Base-by-base conservation (phyloP, 2,329 filamentous ascomycete genomes). In the Colletotrichum limetticola region DNA sequence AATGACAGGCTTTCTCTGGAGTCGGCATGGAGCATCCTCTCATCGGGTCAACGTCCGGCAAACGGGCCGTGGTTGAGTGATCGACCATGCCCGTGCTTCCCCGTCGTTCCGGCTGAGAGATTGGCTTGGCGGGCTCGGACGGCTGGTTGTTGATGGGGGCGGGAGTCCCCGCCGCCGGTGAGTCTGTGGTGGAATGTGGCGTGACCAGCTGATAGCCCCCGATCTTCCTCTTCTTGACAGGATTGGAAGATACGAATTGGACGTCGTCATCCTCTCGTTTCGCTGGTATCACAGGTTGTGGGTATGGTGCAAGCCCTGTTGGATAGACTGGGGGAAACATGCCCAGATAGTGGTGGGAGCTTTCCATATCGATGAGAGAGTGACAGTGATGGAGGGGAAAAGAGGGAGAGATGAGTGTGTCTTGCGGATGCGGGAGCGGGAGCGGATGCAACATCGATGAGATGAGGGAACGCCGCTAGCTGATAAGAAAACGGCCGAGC, bases 211-310 rank as follows among this genome's bases (percentile, higher is more conserved):
- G 60, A 32, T 24, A 5, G 6, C 37, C 11, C 9, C 71, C 70
- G 32, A 77, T 49, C 55, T 56, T 75, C 55, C 75, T 78, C 74
- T 80, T 85, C 78, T 85, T 86, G 63, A 85, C 81, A 11, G 85
- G 84, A 28, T 83, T 82, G 24, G 81, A 82, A 56, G 83, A 85
- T 37, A 87, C 78, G 66, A 86, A 85, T 74, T 86, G 80, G 37
- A 87, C 79, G 62, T 87, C 85, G 70, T 83, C 81, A 60, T 86
- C 84, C 28, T 75, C 76, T 65, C 78, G 73, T 75, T 82, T 84
- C 4, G 75, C 75, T 9, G 74, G 74, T 22, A 74, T 52, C 16
- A 65, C 28, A 14, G 72, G 26, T 19, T 28, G 60, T 4, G 55
- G 37, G 53, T 35, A 37, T 24, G 46, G 46, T 22, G 32, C 55